Base-by-base conservation (phyloP, 73 alveolate species). In the Stentor coeruleus region DNA sequence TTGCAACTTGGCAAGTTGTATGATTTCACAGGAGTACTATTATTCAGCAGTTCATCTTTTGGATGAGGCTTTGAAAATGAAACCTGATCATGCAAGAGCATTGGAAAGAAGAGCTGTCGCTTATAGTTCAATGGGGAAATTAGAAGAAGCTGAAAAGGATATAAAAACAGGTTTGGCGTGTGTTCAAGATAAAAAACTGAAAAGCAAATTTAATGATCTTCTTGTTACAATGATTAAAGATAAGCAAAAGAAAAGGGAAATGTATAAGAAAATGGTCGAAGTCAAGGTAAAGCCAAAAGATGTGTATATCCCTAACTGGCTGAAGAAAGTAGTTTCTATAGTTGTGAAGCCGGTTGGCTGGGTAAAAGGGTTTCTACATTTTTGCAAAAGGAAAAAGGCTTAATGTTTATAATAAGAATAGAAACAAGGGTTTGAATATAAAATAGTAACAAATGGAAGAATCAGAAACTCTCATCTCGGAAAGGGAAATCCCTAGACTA, bases 401-500 rank as follows among this genome's bases (percentile, higher is more conserved):
- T n/a, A n/a, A n/a, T n/a, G n/a, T n/a, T n/a, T n/a, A n/a, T n/a
- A n/a, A n/a, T n/a, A n/a, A n/a, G n/a, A n/a, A n/a, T n/a, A n/a
- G n/a, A n/a, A n/a, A n/a, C n/a, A n/a, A n/a, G n/a, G n/a, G n/a
- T n/a, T n/a, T n/a, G n/a, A n/a, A n/a, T n/a, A n/a, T n/a, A n/a
- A n/a, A n/a, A n/a, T n/a, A n/a, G n/a, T 49, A 49, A 49, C 20
- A 49, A 49, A 49, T 49, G 66, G 66, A 49, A 49, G 79, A 66
- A 33, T 20, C 40, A 20, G 79, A 66, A 31, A 66, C 79, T 66
- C n/a, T 66, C 42, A 66, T 66, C 0, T 66, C 79, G n/a, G 79
- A 66, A 66, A 66, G 79, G 11, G 79, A 66, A 66, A 66, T 66
- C 33, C 79, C 79, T 66, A 20, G 79, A 66, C 14, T 66, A 11